Percentiles rank a stretch among this genome's conserved stretches.
Evolutionary conservation across 2,329 filamentous ascomycete genomes (phyloP).

Genomic region (Coniochaeta prunicola): DNA sequence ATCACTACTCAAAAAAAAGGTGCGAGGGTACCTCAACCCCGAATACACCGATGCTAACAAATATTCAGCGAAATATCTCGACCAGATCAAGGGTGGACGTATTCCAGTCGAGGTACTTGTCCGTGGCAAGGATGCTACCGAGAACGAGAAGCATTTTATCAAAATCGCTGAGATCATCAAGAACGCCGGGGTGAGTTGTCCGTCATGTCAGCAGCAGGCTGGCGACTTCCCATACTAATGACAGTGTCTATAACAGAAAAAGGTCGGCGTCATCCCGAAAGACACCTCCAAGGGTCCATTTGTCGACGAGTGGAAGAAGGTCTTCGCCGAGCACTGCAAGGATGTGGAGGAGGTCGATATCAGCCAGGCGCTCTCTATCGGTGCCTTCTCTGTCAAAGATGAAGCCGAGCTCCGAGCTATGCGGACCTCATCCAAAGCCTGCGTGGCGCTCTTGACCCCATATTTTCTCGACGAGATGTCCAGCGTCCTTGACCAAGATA

Average conservation of each 20-base stretch:
- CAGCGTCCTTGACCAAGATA: conserved; percentile 87
- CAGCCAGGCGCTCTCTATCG: conserved; percentile 68
- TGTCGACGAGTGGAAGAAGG: conserved; percentile 91
- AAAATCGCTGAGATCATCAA: conserved; percentile 84
- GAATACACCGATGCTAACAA: conserved; percentile 21
- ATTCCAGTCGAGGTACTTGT: conserved; percentile 89
- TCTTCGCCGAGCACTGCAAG: conserved; percentile 69
- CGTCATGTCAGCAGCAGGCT: conserved; percentile 8
- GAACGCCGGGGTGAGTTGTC: conserved; percentile 64
- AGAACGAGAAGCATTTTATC: conserved; percentile 85
- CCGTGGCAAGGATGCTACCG: conserved; percentile 81
- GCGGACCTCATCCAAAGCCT: conserved; percentile 88
- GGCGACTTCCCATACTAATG: conserved; percentile 5
- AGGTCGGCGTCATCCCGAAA: conserved; percentile 80
- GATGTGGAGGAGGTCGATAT: conserved; percentile 88
- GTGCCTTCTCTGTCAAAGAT: conserved; percentile 88
- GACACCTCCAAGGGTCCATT: conserved; percentile 83
- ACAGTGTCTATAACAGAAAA: conserved; percentile 51
- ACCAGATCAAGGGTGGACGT: conserved; percentile 85
- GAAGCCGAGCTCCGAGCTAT: conserved; percentile 90
- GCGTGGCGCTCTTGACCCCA: conserved; percentile 87
- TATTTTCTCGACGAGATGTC: conserved; percentile 99
- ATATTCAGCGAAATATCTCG: conserved; percentile 74
- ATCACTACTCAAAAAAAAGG: conserved; percentile 97
- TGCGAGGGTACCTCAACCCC: conserved; percentile 25